Base-by-base conservation (phyloP, 169 alveolate genomes). In the Theileria parva region DNA sequence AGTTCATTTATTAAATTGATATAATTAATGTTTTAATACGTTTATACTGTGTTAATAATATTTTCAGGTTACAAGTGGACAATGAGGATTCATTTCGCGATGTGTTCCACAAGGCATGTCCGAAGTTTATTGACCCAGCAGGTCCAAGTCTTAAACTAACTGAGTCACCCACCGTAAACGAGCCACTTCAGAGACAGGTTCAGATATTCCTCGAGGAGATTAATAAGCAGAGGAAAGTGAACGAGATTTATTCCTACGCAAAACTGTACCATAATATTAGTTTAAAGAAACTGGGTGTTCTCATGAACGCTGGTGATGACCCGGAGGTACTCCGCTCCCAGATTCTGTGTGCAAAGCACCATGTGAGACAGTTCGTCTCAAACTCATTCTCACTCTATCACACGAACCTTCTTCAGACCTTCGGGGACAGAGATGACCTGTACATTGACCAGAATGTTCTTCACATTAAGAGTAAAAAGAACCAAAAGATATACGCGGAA, bases 101-200 rank as follows among this genome's bases (percentile, higher is more conserved):
- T 27, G 73, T 88, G 13, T 92, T 92, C 77, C 55, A 77, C 65
- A 79, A 81, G 83, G 89, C 92, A 21, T 88, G 94, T 57, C 95
- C 95, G n/a, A 90, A 91, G 76, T 92, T 92, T 85, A 91, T 92
- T 59, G 91, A 91, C 79, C 94, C 95, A 1, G 44, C 91, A 32
- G 68, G 70, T 63, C 79, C 81, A 60, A 86, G 53, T 7, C 88
- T 63, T 27, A 57, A 81, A 21, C 27, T 80, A 25, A 66, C 74
- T 0, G 92, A 85, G n/a, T 84, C 86, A 30, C 71, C 86, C 61
- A 67, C 53, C 70, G 50, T 83, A 21, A 86, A 74, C 9, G 93
- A 89, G 76, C 93, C 94, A 12, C 71, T 88, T 15, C 75, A 76
- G 28, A 63, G 94, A 6, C 95, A 91, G 74, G 44, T 86, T 61